Base-by-base conservation (phyloP, 2,329 filamentous ascomycete species). In the Scolecobasidium constrictum region DNA sequence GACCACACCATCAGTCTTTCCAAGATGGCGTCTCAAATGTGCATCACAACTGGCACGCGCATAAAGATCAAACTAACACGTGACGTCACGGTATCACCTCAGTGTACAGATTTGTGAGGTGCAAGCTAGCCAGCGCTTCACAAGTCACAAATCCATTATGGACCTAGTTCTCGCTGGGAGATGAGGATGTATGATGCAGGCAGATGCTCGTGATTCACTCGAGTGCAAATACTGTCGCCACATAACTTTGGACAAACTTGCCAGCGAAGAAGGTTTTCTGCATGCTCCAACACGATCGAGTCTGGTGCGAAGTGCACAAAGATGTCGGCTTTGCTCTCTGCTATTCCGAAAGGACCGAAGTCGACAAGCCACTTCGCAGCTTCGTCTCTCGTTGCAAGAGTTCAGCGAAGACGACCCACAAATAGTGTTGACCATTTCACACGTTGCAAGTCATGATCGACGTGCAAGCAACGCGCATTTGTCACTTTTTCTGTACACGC, bases 331-430 rank as follows among this genome's bases (percentile, higher is more conserved):
- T 4, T 46, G 44, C 33, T 46, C 38, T 9, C 18, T 46, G 13
- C 31, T 46, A 11, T 46, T 42, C 16, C 44, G 44, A 2, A 42
- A 38, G 13, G 44, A 43, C n/a, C 18, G 44, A 23, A 46, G 39
- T 20, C 18, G 44, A 34, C 31, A 34, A n/a, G 41, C 20, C n/a
- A n/a, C n/a, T n/a, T 33, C 31, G 12, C 44, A 35, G 17, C 28
- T 45, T 13, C 18, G 28, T 11, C 19, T 45, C 16, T 31, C 19
- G 18, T 23, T 45, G 7, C 37, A 33, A 20, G 20, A 20, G 21
- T 39, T 44, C 21, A 44, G 13, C 20, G 17, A 40, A 4, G 38
- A 45, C 23, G 38, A 37, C 31, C 35, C 22, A 7, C 43, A 45
- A 17, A 16, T 41, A 6, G 39, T 35, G 35, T 31, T 45, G 19